phyloP scores from a whole-genome alignment of 805 yeast species.

The Maudiozyma turicensis region DNA sequence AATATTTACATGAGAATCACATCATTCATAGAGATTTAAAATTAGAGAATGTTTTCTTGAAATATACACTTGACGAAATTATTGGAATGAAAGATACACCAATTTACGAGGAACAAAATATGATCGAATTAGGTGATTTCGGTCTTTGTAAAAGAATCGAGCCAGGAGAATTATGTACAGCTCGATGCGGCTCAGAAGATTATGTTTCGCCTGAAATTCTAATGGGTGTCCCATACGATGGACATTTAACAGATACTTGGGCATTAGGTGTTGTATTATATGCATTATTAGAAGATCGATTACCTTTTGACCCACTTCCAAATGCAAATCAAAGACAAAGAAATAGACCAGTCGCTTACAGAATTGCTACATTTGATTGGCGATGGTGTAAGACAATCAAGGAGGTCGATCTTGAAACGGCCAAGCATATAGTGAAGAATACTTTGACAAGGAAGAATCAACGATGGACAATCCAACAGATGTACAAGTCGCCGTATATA shows the following conservation, averaged over 20 bases:
- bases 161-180: conserved; percentile 54
- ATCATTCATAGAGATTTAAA: conserved; percentile 89
- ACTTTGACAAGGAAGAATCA: conserved; percentile 24
- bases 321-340: conserved; percentile 30
- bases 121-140: conserved; percentile 71
- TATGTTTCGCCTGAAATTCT: conserved; percentile 91
- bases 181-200: conserved; percentile 94
- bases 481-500: conserved; percentile 18
- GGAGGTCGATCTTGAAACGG: conserved; percentile 12
- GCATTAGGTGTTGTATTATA: conserved; percentile 88
- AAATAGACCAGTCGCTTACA: conserved; percentile 52
- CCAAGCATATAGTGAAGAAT: conserved; percentile 23
- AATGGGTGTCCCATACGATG: conserved; percentile 87
- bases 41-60: conserved; percentile 68
- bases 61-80: conserved; percentile 30
- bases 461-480: conserved; percentile 22
- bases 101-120: conserved; percentile 8
- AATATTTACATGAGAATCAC: conserved; percentile 54
- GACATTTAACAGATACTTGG: conserved; percentile 89
- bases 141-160: conserved; percentile 73
- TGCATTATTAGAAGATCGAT: conserved; percentile 69
- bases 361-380: conserved; percentile 93
- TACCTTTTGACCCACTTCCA: conserved; percentile 89
- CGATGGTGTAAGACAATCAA: conserved; percentile 53
- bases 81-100: conserved; percentile 8